These are phyloP conservation scores for Talaromyces sp. DNA, from an alignment of 2,329 filamentous ascomycete species.

Conservation along the genomic window DNA sequence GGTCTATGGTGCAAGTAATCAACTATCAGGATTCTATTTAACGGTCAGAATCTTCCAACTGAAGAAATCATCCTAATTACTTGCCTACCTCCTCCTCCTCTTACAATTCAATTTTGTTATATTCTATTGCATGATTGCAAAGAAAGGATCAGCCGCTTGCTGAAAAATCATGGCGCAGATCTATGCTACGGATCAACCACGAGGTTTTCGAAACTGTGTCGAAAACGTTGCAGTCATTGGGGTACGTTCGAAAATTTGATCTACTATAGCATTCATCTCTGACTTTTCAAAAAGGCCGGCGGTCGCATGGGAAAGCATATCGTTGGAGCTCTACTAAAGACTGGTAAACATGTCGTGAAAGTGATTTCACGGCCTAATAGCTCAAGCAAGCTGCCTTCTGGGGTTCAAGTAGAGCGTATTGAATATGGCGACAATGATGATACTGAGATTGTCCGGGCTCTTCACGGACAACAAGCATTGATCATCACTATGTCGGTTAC, in stretches of 20 bases:
- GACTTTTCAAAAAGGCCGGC: conserved; percentile 1
- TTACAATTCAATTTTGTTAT: not conserved
- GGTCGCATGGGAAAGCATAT: conserved; percentile 8
- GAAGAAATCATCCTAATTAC: not conserved
- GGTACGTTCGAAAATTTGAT: not conserved
- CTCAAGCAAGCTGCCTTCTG: not conserved
- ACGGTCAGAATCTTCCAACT: not conserved
- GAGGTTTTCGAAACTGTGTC: conserved; percentile 3
- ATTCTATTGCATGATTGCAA: not conserved
- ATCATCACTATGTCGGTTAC: conserved; percentile 52
- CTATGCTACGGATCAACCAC: conserved; percentile 10
- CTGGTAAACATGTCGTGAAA: conserved; percentile 9
- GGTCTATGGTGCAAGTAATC: not conserved
- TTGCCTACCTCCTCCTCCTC: not conserved
- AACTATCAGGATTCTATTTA: not conserved
- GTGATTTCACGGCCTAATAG: conserved; percentile 5
- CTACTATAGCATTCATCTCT: not conserved
- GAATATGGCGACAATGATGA: conserved; percentile 30
- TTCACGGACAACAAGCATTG: conserved; percentile 56
- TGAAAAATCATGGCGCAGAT: not conserved
- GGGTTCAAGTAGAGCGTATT: not conserved
- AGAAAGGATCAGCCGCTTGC: not conserved
- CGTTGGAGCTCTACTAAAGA: not conserved
- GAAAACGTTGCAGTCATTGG: conserved; percentile 10
- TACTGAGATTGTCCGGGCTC: conserved; percentile 47